phyloP scores from a whole-genome alignment of 2,329 filamentous ascomycete genomes.

The Aspergillus udagawae region DNA sequence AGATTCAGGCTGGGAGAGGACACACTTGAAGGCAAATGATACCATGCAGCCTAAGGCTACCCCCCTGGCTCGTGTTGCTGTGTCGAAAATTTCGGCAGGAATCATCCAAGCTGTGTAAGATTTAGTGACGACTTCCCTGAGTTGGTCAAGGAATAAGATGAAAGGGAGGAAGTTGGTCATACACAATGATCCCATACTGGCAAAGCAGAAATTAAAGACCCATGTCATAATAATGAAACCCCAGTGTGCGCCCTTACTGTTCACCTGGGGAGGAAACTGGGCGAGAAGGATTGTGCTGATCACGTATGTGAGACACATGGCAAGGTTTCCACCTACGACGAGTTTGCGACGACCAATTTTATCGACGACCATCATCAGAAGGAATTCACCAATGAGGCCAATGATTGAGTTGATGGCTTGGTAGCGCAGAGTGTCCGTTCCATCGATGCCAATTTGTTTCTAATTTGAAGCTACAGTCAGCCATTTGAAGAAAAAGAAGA shows the following conservation, averaged over 20 bases:
- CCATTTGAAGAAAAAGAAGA: constrained; percentile 43
- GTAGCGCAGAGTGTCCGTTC: constrained; percentile 65
- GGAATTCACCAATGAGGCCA: constrained; percentile 63
- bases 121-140: too few species aligned
- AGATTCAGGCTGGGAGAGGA: too few species aligned
- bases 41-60: constrained; percentile 71
- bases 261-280: constrained; percentile 57
- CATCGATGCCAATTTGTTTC: constrained; percentile 63
- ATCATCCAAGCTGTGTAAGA: constrained; percentile 46
- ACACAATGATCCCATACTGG: constrained; percentile 37
- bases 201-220: constrained; percentile 75
- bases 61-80: constrained; percentile 68
- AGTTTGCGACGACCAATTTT: constrained; percentile 67
- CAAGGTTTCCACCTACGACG: constrained; percentile 68
- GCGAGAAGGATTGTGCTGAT: constrained; percentile 57
- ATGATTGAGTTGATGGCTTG: constrained; percentile 72
- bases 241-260: constrained; percentile 34
- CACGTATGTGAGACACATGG: constrained; percentile 69
- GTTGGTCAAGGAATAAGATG: too few species aligned
- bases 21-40: constrained; percentile 64
- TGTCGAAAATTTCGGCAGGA: constrained; percentile 70
- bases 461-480: constrained; percentile 64
- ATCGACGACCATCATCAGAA: constrained; percentile 65
- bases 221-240: constrained; percentile 72
- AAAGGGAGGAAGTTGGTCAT: constrained; percentile 62